Base-by-base conservation (phyloP, 116 monocot species). In the Trichopus zeylanicus region DNA sequence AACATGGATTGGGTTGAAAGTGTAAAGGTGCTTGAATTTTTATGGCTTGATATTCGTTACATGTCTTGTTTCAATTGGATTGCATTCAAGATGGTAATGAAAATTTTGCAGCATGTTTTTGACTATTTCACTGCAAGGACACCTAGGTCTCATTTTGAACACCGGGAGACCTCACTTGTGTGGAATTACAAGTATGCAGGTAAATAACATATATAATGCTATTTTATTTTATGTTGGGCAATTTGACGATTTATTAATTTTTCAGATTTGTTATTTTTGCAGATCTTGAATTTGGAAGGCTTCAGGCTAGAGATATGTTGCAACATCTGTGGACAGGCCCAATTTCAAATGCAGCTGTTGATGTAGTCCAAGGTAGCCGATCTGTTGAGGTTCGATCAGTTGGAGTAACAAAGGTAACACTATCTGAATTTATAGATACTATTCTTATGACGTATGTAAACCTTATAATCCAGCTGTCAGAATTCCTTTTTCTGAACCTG, bases 1-100 rank as follows among this genome's bases (percentile, higher is more conserved):
- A 97, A 97, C 63, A 97, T 97, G 95, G 90, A 97, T 61, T 97
- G 95, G 95, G 90, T 97, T 65, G 95, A 97, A 42, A 97, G 95
- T 68, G 95, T 97, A 4, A 97, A 97, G 90, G 95, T 97, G 47
- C 26, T 55, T 55, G 21, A 26, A 26, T 25, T 60, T 21, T 33
- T 61, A 11, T 22, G 26, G 28, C 29, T 21, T 60, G 6, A 7
- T 31, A 49, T 53, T n/a, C 20, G 8, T 67, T 31, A 34, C 32
- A 26, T 32, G 71, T n/a, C 35, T 49, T 15, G 27, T 2, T 55
- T 64, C 53, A 64, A 27, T 51, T 79, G 24, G 64, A 26, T 15
- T 47, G 57, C 53, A 32, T 27, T 29, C 31, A 19, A 70, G 56
- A 29, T 55, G 47, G 59, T 51, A 52, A 38, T 19, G 51, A 29